These are phyloP conservation scores for Teunomyces cretensis DNA, from an alignment of 805 yeast genomes.

Conservation along the genomic window DNA sequence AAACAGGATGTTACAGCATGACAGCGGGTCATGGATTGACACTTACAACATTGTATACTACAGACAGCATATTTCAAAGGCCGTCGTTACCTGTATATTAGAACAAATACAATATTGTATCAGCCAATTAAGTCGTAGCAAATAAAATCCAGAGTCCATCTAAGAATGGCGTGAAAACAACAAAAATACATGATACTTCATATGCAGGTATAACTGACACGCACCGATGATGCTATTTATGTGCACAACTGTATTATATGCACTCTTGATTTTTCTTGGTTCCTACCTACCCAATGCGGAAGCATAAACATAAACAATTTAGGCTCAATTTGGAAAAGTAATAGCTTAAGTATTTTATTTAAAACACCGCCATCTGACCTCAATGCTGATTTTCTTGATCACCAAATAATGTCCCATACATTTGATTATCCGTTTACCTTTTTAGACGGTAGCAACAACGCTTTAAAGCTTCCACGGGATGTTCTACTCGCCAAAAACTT, in stretches of 20 bases:
- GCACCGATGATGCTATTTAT: not conserved
- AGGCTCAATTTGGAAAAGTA: conserved; percentile 1
- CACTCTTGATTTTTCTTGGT: not conserved
- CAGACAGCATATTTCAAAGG: not conserved
- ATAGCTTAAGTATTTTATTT: not conserved
- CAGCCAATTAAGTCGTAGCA: conserved; percentile 1
- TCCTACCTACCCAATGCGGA: conserved; percentile 1
- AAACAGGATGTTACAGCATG: not conserved
- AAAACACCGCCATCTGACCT: conserved; percentile 2
- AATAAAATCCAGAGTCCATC: not conserved
- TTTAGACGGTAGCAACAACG: not conserved
- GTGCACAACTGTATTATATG: not conserved
- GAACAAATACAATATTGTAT: conserved; percentile 1
- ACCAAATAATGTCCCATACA: conserved; percentile 6
- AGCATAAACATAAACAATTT: conserved; percentile 16
- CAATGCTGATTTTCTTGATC: not conserved
- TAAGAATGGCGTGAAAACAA: not conserved
- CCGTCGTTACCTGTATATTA: conserved; percentile 2
- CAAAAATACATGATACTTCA: no score
- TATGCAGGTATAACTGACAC: not conserved
- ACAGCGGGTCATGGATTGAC: not conserved
- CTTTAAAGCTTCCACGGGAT: conserved; percentile 13
- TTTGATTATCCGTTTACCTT: conserved; percentile 15
- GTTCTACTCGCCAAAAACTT: conserved; percentile 17
- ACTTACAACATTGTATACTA: not conserved